Evolutionary conservation across 306 rosid genomes (phyloP), one percentile per base, ranked within the genome.

Genomic region (Castanea crenata): DNA sequence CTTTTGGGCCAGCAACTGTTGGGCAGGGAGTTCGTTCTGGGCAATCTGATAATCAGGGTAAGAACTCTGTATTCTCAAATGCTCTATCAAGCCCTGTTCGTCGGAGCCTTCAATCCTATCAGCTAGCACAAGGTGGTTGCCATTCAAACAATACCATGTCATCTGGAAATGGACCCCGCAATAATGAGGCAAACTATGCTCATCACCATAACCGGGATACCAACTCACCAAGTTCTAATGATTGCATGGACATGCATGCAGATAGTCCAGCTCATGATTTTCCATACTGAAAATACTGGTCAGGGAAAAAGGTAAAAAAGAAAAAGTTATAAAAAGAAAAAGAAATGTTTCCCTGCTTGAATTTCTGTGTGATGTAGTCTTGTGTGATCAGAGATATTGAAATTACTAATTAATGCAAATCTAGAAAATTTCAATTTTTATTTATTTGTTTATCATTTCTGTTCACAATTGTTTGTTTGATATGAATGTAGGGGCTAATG

Each of bases 31-130:
- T 83, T n/a, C 92, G 92, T 9, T 52, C 80, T 44, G 92, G 88
- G 59, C 89, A 83, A 79, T 76, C 87, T 49, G 94, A 88, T 69
- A 92, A 88, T 55, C 92, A 82, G 81, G 57, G 69, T 46, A 90
- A 88, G 80, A 90, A 88, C 81, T 81, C 91, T 19, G 94, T 90
- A 18, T 90, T 90, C 56, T 88, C 94, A 41, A 90, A 88, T 82
- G 94, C 94, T 69, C 91, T 90, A 71, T 90, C 92, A 35, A 88
- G 92, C 86, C 92, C 94, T 4, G 84, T 88, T 80, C 92, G 94
- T 10, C 90, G 83, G 64, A 87, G 92, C 84, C 92, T 90, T 78
- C 93, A 88, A 82, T 80, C 90, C 0, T 90, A 80, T 86, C 92
- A 90, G 63, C 70, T 86, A 72, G 85, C 90, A n/a, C 94, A 90